These are phyloP conservation scores for Globomyces pollinis-pini DNA, from an alignment of 192 early-diverging fungal species.

Conservation along the genomic window DNA sequence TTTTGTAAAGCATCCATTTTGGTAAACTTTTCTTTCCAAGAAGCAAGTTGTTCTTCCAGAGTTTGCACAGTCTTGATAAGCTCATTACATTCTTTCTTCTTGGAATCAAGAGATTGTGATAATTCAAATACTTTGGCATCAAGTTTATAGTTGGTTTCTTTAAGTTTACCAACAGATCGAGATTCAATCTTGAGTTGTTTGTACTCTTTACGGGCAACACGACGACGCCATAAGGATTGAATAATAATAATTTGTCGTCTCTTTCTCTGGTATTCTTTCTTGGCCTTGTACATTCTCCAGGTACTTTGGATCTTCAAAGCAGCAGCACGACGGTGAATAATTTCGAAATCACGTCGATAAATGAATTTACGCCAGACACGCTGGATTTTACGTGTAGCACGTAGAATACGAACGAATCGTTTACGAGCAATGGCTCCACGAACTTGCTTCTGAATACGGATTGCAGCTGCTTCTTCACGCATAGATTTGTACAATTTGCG, in stretches of 20 bases:
- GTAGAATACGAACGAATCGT: slow-evolving; percentile 22
- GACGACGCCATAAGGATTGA: slow-evolving; percentile 77
- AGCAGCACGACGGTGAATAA: slow-evolving; percentile 55
- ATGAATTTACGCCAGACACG: slow-evolving; percentile 27
- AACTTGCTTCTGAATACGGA: slow-evolving; percentile 65
- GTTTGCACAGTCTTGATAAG: slow-evolving; percentile 48
- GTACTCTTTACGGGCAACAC: slow-evolving; percentile 61
- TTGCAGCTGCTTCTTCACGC: slow-evolving; percentile 62
- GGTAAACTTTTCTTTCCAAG: slow-evolving; percentile 67
- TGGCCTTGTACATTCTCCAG: slow-evolving; percentile 57
- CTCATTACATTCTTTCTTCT: slow-evolving; percentile 61
- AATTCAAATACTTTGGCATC: slow-evolving; percentile 96
- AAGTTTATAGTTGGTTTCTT: slow-evolving; percentile 87
- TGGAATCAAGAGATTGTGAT: slow-evolving; percentile 63
- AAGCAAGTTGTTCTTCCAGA: slow-evolving; percentile 56
- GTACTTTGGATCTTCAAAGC: slow-evolving; percentile 70
- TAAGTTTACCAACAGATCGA: slow-evolving; percentile 82
- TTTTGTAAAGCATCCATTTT: slow-evolving; percentile 54
- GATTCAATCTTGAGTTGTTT: slow-evolving; percentile 72
- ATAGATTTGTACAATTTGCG: slow-evolving; percentile 48
- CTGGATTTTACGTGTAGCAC: slow-evolving; percentile 36
- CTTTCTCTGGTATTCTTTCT: slow-evolving; percentile 50
- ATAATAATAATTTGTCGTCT: slow-evolving; percentile 57
- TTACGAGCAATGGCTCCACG: slow-evolving; percentile 54
- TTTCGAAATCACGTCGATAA: slow-evolving; percentile 44